Conservation (phyloP, 257 asterid genomes). For the Nicotiana attenuata region DNA sequence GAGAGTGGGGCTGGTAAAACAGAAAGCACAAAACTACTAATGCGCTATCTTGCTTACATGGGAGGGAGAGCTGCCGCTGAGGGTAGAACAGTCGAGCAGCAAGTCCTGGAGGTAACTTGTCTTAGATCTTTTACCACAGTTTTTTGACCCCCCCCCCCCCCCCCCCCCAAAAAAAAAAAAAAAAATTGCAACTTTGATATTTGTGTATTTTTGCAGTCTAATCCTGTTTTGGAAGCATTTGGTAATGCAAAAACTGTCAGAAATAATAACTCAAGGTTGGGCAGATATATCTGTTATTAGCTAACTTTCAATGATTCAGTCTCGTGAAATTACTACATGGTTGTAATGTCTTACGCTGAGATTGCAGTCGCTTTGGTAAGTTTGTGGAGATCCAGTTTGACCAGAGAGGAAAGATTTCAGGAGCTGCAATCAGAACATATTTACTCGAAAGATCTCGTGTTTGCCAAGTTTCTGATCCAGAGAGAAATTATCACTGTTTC, state of each 20-base stretch:
- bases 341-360: background rate
- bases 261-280: constrained; percentile 29
- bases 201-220: constrained; percentile 18
- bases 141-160: background rate
- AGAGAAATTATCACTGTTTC: constrained; percentile 31
- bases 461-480: constrained; percentile 28
- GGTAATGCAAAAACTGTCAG: constrained; percentile 30
- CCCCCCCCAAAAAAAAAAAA: too few species aligned
- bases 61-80: constrained; percentile 25
- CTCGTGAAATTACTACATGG: too few species aligned
- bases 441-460: constrained; percentile 29
- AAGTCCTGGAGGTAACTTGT: constrained; percentile 24
- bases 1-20: constrained; percentile 32
- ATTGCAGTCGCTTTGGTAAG: constrained; percentile 28
- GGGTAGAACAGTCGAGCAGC: constrained; percentile 22
- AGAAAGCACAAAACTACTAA: constrained; percentile 24
- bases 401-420: constrained; percentile 20
- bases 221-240: constrained; percentile 32
- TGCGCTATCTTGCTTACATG: constrained; percentile 28
- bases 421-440: constrained; percentile 27
- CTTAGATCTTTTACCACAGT: background rate
- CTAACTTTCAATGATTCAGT: background rate
- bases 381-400: constrained; percentile 28
- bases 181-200: background rate
- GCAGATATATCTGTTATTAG: background rate